These are phyloP conservation scores for Penicillium argentinense DNA, from an alignment of 495 filamentous ascomycete species.

Conservation along the genomic window DNA sequence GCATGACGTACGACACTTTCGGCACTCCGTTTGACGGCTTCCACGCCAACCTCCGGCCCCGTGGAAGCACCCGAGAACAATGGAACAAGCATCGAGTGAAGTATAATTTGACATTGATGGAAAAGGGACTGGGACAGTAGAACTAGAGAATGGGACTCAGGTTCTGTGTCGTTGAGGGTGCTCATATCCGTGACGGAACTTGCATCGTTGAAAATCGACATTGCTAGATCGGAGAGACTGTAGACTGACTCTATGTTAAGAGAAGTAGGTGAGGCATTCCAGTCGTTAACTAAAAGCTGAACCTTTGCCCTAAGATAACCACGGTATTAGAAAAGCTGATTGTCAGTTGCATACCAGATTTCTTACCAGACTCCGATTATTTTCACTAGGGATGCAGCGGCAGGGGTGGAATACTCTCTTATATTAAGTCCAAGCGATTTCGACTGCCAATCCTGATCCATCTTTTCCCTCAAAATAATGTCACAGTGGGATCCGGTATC, in stretches of 20 bases:
- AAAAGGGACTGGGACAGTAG: not conserved
- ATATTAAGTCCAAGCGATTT: not conserved
- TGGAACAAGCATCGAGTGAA: slow-evolving; percentile 5
- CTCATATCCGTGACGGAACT: not conserved
- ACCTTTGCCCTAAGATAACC: slow-evolving; percentile 1
- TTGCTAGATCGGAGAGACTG: not conserved
- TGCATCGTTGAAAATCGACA: not conserved
- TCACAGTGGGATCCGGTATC: not conserved
- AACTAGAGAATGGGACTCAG: not conserved
- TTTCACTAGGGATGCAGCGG: not conserved
- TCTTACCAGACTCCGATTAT: not conserved
- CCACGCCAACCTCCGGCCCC: not conserved
- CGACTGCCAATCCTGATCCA: not conserved
- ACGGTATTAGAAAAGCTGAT: not conserved
- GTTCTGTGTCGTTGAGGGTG: not conserved
- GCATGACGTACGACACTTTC: not conserved
- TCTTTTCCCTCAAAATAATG: not conserved
- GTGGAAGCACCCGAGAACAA: not conserved
- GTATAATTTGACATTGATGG: slow-evolving; percentile 1
- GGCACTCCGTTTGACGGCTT: not conserved
- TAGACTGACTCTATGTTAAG: not conserved
- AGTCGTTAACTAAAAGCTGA: slow-evolving; percentile 3
- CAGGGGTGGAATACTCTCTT: not conserved
- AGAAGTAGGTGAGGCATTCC: not conserved
- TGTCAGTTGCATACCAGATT: not conserved